These are phyloP conservation scores for Leucogyrophana mollusca DNA, from an alignment of 768 basidiomycete genomes.

Conservation along the genomic window DNA sequence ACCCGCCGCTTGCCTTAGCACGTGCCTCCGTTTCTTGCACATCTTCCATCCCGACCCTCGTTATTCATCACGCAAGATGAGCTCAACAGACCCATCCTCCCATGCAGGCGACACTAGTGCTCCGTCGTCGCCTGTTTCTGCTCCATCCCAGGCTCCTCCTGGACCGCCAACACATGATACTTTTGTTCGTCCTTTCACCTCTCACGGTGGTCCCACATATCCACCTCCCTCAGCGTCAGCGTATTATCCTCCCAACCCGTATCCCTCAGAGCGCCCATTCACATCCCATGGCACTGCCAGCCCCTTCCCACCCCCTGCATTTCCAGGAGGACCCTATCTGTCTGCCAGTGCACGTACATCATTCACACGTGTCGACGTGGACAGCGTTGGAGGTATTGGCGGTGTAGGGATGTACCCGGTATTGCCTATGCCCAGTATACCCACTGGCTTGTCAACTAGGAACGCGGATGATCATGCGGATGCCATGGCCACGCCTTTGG, in stretches of 20 bases:
- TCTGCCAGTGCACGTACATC: constrained; percentile 52
- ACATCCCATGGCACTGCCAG: constrained; percentile 12
- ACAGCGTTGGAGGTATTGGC: constrained; percentile 15
- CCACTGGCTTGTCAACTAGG: constrained; percentile 7
- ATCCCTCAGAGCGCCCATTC: constrained; percentile 19
- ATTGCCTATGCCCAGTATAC: constrained; percentile 22
- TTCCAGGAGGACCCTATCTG: constrained; percentile 18
- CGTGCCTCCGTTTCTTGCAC: not conserved
- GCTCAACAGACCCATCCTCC: not conserved
- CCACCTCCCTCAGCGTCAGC: constrained; percentile 8
- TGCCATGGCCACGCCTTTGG: not conserved
- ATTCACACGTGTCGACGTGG: constrained; percentile 48
- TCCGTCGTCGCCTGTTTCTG: not conserved
- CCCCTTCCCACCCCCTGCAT: not conserved
- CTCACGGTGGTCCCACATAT: constrained; percentile 19
- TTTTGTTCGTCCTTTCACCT: constrained; percentile 26
- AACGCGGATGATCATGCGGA: constrained; percentile 10
- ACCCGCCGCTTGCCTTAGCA: not conserved
- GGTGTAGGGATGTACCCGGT: constrained; percentile 18
- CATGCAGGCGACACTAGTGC: not conserved
- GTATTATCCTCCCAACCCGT: constrained; percentile 1
- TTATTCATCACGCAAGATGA: not conserved
- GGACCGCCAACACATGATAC: constrained; percentile 25
- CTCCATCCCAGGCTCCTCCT: constrained; percentile 6
- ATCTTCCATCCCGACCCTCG: not conserved